Percentiles rank a stretch among this genome's conserved stretches.
Evolutionary conservation across 306 rosid genomes (phyloP).

Genomic region (Hippophae tibetana): DNA sequence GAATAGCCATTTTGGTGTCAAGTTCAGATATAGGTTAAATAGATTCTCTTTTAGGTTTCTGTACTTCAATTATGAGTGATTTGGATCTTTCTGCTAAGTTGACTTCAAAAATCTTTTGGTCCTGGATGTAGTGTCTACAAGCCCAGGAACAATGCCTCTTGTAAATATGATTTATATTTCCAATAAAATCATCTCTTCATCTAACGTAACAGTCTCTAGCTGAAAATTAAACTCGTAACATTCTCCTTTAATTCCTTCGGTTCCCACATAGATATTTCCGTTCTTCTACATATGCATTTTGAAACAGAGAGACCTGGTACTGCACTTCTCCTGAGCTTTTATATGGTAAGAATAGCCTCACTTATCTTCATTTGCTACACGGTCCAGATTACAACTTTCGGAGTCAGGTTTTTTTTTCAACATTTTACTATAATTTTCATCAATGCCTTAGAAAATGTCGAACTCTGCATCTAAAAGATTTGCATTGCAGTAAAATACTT

Average conservation of each 20-base stretch:
- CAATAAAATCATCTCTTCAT: constrained; percentile 63
- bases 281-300: background rate
- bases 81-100: constrained; percentile 64
- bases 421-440: too few relatives aligned
- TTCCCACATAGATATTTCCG: constrained; percentile 17
- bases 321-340: background rate
- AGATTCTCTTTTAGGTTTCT: constrained; percentile 85
- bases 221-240: background rate
- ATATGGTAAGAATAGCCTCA: background rate
- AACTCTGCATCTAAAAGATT: too few relatives aligned
- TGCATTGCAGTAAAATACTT: too few relatives aligned
- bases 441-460: too few relatives aligned
- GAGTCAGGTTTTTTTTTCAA: constrained; percentile 5
- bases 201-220: constrained; percentile 19
- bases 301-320: background rate
- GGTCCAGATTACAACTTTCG: background rate
- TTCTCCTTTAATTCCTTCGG: constrained; percentile 11
- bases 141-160: constrained; percentile 69
- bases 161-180: constrained; percentile 89
- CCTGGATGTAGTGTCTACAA: constrained; percentile 72
- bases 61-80: constrained; percentile 75
- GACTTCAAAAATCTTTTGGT: constrained; percentile 93
- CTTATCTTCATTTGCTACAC: background rate
- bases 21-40: constrained; percentile 74
- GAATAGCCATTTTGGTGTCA: constrained; percentile 55